Evolutionary conservation across 257 asterid genomes (phyloP).

Genomic region (Asclepias syriaca): DNA sequence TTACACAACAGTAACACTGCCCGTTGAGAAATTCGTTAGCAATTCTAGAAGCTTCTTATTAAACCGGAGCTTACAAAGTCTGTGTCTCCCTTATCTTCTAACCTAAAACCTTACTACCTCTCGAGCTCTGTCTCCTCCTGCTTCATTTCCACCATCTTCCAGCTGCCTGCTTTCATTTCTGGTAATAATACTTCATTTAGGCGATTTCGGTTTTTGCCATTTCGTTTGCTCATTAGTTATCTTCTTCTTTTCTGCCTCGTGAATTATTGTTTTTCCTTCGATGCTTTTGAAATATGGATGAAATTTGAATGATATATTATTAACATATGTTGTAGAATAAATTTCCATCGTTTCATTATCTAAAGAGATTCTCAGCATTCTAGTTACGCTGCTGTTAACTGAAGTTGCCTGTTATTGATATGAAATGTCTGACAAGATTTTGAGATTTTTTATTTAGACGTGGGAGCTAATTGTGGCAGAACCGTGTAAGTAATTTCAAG

Average conservation of each 20-base stretch:
- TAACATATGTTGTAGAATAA: background rate
- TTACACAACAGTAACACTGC: background rate
- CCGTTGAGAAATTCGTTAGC: background rate
- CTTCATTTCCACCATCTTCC: background rate
- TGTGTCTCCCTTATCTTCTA: background rate
- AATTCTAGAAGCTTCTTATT: slow-evolving; percentile 7
- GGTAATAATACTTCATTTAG: background rate
- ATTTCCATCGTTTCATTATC: background rate
- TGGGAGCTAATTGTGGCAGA: background rate
- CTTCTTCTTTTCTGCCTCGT: background rate
- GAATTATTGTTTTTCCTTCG: background rate
- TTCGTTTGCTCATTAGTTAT: background rate
- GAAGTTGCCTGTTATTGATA: background rate
- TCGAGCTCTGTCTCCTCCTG: background rate
- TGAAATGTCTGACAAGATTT: background rate
- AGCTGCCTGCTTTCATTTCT: background rate
- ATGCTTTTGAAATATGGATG: background rate
- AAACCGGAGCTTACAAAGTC: slow-evolving; percentile 16
- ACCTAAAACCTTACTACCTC: slow-evolving; percentile 16
- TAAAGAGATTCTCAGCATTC: background rate
- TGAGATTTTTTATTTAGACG: background rate
- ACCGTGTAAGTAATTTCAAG: no score
- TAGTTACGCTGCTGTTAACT: background rate
- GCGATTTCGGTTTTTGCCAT: background rate
- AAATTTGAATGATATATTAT: background rate